Conservation (phyloP, 306 rosid species). For the Pyrus pyrifolia region DNA sequence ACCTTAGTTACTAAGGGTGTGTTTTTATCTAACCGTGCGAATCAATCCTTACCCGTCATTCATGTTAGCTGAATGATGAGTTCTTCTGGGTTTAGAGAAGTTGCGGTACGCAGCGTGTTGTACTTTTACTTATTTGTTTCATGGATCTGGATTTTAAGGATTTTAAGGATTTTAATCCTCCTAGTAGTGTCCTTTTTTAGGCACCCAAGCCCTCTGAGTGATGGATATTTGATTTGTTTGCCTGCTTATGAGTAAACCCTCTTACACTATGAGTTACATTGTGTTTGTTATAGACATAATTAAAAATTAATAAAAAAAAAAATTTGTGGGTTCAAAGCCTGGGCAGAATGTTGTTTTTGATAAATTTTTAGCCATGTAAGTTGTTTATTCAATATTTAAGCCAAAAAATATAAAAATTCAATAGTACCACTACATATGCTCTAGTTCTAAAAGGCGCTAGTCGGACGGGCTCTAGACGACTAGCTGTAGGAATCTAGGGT, state of each 20-base stretch:
- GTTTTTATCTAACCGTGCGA: slow-evolving; percentile 22
- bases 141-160: slow-evolving; percentile 19
- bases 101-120: slow-evolving; percentile 25
- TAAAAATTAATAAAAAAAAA: too few species aligned
- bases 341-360: too few species aligned
- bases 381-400: too few species aligned
- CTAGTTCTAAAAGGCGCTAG: too few species aligned
- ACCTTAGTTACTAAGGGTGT: slow-evolving; percentile 11
- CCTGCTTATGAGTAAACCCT: background rate
- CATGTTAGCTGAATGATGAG: slow-evolving; percentile 25
- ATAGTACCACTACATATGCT: too few species aligned
- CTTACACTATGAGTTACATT: background rate
- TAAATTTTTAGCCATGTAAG: too few species aligned
- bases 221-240: background rate
- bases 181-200: background rate
- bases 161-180: slow-evolving; percentile 3
- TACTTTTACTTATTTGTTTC: slow-evolving; percentile 24
- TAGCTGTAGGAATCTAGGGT: too few species aligned
- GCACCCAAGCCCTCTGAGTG: background rate
- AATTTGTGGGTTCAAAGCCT: too few species aligned
- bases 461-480: too few species aligned
- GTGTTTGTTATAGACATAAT: too few species aligned
- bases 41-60: slow-evolving; percentile 5
- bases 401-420: too few species aligned
- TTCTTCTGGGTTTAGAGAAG: slow-evolving; percentile 10